These are phyloP conservation scores for Metschnikowia henanensis DNA, from an alignment of 805 yeast species.

Conservation along the genomic window DNA sequence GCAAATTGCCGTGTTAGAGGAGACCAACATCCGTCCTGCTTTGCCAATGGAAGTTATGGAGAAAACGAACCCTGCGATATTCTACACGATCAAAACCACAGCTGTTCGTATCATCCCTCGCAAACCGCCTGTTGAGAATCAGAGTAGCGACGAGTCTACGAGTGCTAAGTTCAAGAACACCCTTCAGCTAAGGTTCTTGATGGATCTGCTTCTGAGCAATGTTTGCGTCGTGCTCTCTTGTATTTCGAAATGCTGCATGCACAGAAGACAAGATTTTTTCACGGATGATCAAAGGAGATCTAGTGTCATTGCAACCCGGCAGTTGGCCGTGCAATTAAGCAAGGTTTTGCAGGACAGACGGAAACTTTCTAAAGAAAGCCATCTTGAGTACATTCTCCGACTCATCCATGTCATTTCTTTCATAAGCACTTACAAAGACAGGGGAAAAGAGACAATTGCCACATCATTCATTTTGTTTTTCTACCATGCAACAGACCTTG, in stretches of 20 bases:
- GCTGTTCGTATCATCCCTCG: conserved; percentile 45
- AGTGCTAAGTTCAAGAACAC: conserved; percentile 65
- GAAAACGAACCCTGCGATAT: conserved; percentile 39
- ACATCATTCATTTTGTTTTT: conserved; percentile 48
- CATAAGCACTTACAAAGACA: conserved; percentile 22
- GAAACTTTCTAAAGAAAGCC: conserved; percentile 16
- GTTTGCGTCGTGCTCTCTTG: conserved; percentile 43
- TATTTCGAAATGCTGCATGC: conserved; percentile 45
- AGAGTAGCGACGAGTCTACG: conserved; percentile 33
- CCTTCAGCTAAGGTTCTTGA: conserved; percentile 52
- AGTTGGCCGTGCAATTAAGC: conserved; percentile 27
- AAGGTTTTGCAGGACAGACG: conserved; percentile 21
- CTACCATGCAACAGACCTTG: conserved; percentile 34
- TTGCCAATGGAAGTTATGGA: conserved; percentile 50
- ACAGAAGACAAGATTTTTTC: conserved; percentile 46
- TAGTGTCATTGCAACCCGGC: conserved; percentile 43
- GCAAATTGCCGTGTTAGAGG: conserved; percentile 56
- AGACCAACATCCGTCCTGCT: conserved; percentile 46
- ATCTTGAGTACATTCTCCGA: conserved; percentile 34
- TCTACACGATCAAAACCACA: conserved; percentile 23
- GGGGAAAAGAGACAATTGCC: conserved; percentile 27
- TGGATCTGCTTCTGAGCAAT: conserved; percentile 48
- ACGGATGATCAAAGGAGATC: conserved; percentile 34
- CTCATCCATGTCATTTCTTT: conserved; percentile 34
- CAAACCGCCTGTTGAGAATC: conserved; percentile 37